A percentile compares a stretch with the other conserved stretches of the same genome.
phyloP scores from a whole-genome alignment of 2,329 filamentous ascomycete genomes.

The Aspergillus fijiensis region DNA sequence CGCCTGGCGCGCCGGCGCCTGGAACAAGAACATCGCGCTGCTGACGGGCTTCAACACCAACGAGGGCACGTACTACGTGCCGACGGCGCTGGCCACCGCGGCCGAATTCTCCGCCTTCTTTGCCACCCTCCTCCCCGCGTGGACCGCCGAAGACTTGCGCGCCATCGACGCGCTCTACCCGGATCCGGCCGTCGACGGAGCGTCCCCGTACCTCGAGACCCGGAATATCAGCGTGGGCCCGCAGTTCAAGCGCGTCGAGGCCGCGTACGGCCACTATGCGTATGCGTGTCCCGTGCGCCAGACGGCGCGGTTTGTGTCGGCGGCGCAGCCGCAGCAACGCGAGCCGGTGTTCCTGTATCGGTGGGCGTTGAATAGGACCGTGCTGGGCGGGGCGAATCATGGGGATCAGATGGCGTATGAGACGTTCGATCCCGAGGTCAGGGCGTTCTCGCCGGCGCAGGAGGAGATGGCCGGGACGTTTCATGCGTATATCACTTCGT shows the following conservation, averaged over 20 bases:
- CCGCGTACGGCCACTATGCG: slow-evolving; percentile 52
- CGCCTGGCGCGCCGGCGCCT: slow-evolving; percentile 56
- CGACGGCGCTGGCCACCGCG: slow-evolving; percentile 48
- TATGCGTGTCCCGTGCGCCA: slow-evolving; percentile 52
- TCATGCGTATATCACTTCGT: slow-evolving; percentile 52
- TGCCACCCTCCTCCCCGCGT: slow-evolving; percentile 57
- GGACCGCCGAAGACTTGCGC: slow-evolving; percentile 54
- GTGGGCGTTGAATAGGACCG: slow-evolving; percentile 51
- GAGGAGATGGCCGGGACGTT: slow-evolving; percentile 44
- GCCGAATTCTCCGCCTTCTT: slow-evolving; percentile 63
- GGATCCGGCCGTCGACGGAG: slow-evolving; percentile 49
- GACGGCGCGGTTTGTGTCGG: slow-evolving; percentile 43
- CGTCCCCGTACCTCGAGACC: slow-evolving; percentile 27
- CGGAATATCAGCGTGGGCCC: slow-evolving; percentile 40
- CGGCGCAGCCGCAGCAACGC: slow-evolving; percentile 22
- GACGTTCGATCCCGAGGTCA: slow-evolving; percentile 39
- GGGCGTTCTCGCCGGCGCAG: slow-evolving; percentile 41
- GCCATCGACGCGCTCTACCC: slow-evolving; percentile 63
- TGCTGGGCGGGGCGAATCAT: slow-evolving; percentile 49
- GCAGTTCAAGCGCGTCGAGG: slow-evolving; percentile 54
- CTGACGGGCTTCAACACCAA: slow-evolving; percentile 70
- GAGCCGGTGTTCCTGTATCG: slow-evolving; percentile 53
- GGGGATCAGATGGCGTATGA: slow-evolving; percentile 53
- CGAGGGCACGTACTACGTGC: slow-evolving; percentile 66
- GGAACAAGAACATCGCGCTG: slow-evolving; percentile 57